Evolutionary conservation across 257 asterid species (phyloP).

Genomic region (Avicennia marina): DNA sequence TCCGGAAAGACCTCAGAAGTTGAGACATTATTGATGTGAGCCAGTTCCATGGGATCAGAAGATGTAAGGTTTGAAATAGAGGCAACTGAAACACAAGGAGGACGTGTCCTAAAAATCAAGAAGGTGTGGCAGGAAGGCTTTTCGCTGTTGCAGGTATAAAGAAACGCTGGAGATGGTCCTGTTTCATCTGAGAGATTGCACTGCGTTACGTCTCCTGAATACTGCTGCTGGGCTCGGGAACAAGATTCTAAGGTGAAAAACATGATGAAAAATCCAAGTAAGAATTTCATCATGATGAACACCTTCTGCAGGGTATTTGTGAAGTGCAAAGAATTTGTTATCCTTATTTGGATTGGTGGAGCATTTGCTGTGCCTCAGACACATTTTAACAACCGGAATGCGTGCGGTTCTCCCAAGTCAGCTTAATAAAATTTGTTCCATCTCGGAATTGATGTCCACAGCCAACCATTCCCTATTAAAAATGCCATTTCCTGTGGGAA

Average conservation of each 20-base stretch:
- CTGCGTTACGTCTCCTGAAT: constrained; percentile 27
- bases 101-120: constrained; percentile 40
- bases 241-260: constrained; percentile 15
- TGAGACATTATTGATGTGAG: constrained; percentile 43
- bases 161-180: constrained; percentile 36
- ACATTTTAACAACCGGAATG: no score
- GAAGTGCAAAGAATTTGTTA: no score
- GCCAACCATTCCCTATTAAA: no score
- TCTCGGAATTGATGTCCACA: no score
- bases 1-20: constrained; percentile 23
- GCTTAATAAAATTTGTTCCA: no score
- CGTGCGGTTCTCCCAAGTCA: no score
- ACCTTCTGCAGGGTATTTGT: no score
- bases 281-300: no score
- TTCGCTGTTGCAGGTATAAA: constrained; percentile 45
- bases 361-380: no score
- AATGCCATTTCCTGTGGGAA: no score
- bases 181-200: constrained; percentile 36
- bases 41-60: constrained; percentile 29
- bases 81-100: constrained; percentile 32
- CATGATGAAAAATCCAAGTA: constrained; percentile 13
- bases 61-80: constrained; percentile 53
- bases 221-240: constrained; percentile 39
- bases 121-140: constrained; percentile 40
- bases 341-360: no score